Percentiles rank a stretch among this genome's conserved stretches.
Evolutionary conservation across 2,329 filamentous ascomycete species (phyloP).

Genomic region (Epichloe hybrida): DNA sequence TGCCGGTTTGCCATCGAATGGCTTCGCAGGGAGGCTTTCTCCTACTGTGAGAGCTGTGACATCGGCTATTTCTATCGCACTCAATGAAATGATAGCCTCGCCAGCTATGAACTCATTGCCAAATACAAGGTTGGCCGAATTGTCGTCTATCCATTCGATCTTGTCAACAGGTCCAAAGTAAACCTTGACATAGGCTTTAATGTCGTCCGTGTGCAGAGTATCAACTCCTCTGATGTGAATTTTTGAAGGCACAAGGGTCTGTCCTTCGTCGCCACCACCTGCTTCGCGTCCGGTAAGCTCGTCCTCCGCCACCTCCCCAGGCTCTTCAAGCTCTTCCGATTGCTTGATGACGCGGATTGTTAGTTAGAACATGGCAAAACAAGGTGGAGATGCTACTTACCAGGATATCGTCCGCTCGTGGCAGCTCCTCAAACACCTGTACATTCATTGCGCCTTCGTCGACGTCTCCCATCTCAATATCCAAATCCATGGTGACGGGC

Average conservation of each 20-base stretch:
- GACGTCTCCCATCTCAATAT: conserved; percentile 59
- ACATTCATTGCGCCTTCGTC: conserved; percentile 22
- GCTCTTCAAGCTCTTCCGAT: conserved; percentile 23
- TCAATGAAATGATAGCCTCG: conserved; percentile 41
- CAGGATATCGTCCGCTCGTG: conserved; percentile 23
- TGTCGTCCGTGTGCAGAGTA: conserved; percentile 64
- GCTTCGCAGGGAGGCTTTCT: conserved; percentile 57
- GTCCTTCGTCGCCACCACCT: conserved; percentile 12
- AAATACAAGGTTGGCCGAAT: conserved; percentile 78
- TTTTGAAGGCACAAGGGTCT: conserved; percentile 35
- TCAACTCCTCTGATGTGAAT: conserved; percentile 78
- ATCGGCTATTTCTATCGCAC: conserved; percentile 38
- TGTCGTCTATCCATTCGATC: conserved; percentile 93
- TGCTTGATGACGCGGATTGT: conserved; percentile 14
- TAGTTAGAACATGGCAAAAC: conserved; percentile 1
- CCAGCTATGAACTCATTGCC: conserved; percentile 36
- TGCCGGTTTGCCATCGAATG: conserved; percentile 53
- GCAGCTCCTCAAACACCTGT: conserved; percentile 13
- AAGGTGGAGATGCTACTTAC: conserved; percentile 10
- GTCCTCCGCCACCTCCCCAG: conserved; percentile 25
- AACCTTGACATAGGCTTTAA: conserved; percentile 59
- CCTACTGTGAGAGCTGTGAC: conserved; percentile 41
- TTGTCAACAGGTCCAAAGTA: conserved; percentile 48
- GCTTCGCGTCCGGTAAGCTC: conserved; percentile 9
- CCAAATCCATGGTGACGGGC: conserved; percentile 43